Base-by-base conservation (phyloP, 2,329 filamentous ascomycete genomes). In the Fusarium torulosum region DNA sequence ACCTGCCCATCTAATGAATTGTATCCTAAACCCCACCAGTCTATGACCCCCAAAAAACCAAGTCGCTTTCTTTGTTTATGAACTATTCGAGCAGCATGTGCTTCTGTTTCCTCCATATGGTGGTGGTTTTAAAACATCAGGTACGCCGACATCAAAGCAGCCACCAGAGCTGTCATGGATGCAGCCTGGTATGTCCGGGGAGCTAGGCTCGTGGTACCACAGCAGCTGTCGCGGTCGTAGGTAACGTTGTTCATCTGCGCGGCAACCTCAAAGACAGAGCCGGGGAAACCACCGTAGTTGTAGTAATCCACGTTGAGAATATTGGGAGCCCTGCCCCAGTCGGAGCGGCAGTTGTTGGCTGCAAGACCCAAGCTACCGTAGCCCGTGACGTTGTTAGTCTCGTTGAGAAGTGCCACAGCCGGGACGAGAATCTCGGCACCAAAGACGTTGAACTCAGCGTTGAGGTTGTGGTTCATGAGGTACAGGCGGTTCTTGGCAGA, bases 401-500 rank as follows among this genome's bases (percentile, higher is more conserved):
- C 79, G 71, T 92, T 92, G 57, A 95, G 79, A 40, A 89, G 76
- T 6, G 88, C 86, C 0, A 88, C 88, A 58, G 92, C 91, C 0
- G 93, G 93, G 14, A 96, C 89, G 9, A 94, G 81, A 44, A 96
- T 76, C 20, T 84, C 81, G 17, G 85, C 75, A 29, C 87, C 88
- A 4, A 89, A 86, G 35, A 96, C 79, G 53, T 86, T 85, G 64
- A 97, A 86, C 69, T 94, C 85, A 60, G 90, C 85, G 77, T 97
- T 97, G 59, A 97, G 85, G 76, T 97, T 97, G 81, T 97, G 94
- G 79, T 97, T 97, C 73, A 91, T 86, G 74, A 97, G 85, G 76
- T 94, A 96, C 79, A 97, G 84, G 42, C 89, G 85, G 29, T 89
- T 82, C 59, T 82, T 81, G 1, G 88, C 86, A 0, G 86, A 85